Conservation (phyloP, 2,329 filamentous ascomycete species). For the Ophiostoma triangulosporum region DNA sequence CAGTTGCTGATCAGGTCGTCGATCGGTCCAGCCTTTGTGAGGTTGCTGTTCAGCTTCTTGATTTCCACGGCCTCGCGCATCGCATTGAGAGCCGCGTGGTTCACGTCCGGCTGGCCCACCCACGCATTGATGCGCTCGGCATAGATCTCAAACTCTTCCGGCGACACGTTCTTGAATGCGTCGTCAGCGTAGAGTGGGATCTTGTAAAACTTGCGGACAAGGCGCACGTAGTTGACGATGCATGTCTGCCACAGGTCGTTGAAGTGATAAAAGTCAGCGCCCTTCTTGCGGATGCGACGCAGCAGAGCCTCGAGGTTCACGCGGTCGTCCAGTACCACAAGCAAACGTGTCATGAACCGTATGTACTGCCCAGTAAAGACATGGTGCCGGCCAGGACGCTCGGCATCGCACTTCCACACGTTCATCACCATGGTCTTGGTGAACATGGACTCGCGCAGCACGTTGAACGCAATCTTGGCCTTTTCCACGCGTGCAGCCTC, state of each 20-base stretch:
- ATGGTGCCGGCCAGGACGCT: conserved; percentile 72
- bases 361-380: conserved; percentile 84
- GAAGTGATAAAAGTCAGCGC: conserved; percentile 58
- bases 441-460: conserved; percentile 61
- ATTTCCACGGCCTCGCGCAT: conserved; percentile 45
- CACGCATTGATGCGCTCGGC: conserved; percentile 42
- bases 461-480: conserved; percentile 65
- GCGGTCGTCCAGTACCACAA: conserved; percentile 63
- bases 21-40: conserved; percentile 75
- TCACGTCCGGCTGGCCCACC: conserved; percentile 28
- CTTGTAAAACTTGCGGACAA: conserved; percentile 36
- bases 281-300: conserved; percentile 67
- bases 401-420: conserved; percentile 87
- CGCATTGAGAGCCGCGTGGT: conserved; percentile 35
- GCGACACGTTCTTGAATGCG: conserved; percentile 37
- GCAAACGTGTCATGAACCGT: conserved; percentile 62
- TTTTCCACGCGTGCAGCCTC: conserved; percentile 31
- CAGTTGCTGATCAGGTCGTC: conserved; percentile 91
- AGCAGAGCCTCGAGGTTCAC: conserved; percentile 64
- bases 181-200: conserved; percentile 36
- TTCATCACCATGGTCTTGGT: conserved; percentile 92
- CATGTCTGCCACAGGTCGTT: conserved; percentile 45
- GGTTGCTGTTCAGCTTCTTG: conserved; percentile 64
- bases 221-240: conserved; percentile 37
- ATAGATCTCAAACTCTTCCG: conserved; percentile 45